Evolutionary conservation across 495 filamentous ascomycete species (phyloP).

Genomic region (Talaromyces wortmannii): DNA sequence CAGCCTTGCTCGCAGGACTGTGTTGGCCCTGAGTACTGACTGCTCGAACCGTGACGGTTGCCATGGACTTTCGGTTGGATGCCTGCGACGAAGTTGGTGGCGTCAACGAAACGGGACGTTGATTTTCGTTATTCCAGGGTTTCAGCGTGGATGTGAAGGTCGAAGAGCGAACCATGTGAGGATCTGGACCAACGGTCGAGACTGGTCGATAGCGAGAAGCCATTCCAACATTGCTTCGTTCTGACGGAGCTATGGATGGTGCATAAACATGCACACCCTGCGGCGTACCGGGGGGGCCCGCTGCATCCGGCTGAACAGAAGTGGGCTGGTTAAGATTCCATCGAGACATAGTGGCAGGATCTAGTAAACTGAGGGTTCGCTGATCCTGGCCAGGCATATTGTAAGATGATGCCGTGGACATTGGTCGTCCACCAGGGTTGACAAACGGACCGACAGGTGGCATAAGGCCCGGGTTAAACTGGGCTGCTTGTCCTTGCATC

Average conservation of each 20-base stretch:
- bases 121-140: conserved; percentile 42
- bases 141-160: conserved; percentile 42
- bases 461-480: conserved; percentile 9
- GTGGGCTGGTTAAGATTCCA: conserved; percentile 28
- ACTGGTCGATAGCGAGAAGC: conserved; percentile 92
- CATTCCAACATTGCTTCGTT: conserved; percentile 86
- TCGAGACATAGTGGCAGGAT: conserved; percentile 55
- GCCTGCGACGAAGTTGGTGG: conserved; percentile 12
- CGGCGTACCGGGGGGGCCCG: conserved; percentile 21
- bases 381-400: conserved; percentile 23
- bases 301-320: conserved; percentile 17
- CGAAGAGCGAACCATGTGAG: conserved; percentile 30
- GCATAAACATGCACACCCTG: conserved; percentile 45
- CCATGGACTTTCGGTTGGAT: conserved; percentile 21
- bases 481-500: conserved; percentile 44
- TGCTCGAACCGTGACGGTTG: conserved; percentile 28
- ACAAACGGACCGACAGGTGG: conserved; percentile 9
- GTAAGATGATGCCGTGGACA: conserved; percentile 33
- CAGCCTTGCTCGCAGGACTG: conserved; percentile 19
- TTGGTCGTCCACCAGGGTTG: conserved; percentile 26
- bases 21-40: conserved; percentile 22
- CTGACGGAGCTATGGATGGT: conserved; percentile 81
- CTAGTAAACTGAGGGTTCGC: conserved; percentile 77
- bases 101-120: conserved; percentile 12
- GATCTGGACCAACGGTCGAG: conserved; percentile 39